Percentiles rank a stretch among this genome's conserved stretches.
These are phyloP conservation scores for Hymenoscyphus repandus DNA, from an alignment of 2,329 filamentous ascomycete species.

Conservation along the genomic window DNA sequence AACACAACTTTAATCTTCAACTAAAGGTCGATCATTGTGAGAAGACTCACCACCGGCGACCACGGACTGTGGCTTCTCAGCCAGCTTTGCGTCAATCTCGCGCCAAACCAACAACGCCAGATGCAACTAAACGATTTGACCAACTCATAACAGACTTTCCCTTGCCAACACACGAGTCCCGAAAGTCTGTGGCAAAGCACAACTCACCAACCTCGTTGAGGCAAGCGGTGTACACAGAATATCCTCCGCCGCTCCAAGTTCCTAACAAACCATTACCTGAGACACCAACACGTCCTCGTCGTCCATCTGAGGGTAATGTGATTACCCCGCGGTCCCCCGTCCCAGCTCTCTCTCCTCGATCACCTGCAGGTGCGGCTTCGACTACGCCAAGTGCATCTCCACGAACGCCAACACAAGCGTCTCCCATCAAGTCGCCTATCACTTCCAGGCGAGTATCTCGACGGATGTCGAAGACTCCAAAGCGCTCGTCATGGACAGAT, in stretches of 20 bases:
- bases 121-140: background rate
- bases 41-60: slow-evolving; percentile 12
- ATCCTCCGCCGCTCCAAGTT: background rate
- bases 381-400: background rate
- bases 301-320: background rate
- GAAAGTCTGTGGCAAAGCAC: background rate
- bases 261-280: slow-evolving; percentile 2
- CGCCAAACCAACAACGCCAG: background rate
- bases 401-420: background rate
- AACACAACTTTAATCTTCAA: slow-evolving; percentile 22
- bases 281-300: background rate
- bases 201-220: background rate
- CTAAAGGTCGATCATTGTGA: slow-evolving; percentile 18
- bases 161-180: background rate
- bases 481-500: background rate
- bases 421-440: background rate
- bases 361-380: background rate
- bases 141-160: background rate
- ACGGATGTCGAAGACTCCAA: background rate
- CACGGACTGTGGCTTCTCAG: slow-evolving; percentile 2
- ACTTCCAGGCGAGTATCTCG: background rate
- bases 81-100: slow-evolving; percentile 1
- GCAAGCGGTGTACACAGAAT: background rate
- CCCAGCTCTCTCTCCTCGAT: background rate
- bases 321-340: background rate